Conservation (phyloP, 768 basidiomycete genomes). For the Suillus variegatus region DNA sequence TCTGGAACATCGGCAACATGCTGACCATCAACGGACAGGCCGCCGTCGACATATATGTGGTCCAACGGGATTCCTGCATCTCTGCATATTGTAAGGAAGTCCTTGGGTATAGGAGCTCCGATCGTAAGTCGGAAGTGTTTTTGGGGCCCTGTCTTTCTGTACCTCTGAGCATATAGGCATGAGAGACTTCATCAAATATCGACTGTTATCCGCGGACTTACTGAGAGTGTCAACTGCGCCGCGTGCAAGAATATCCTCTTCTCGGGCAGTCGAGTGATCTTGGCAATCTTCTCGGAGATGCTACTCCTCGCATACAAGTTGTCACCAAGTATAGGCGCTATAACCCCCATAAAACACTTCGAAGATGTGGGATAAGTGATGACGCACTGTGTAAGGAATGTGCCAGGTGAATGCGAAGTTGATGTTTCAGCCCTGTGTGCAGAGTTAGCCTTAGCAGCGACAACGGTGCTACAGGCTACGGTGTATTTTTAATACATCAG, state of each 20-base stretch:
- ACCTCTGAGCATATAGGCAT: conserved; percentile 43
- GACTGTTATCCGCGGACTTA: conserved; percentile 30
- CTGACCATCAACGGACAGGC: conserved; percentile 47
- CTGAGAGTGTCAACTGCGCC: conserved; percentile 55
- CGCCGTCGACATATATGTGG: conserved; percentile 40
- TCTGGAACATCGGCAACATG: conserved; percentile 38
- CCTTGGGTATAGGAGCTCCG: conserved; percentile 56
- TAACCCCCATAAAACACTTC: conserved; percentile 3
- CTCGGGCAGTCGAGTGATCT: conserved; percentile 35
- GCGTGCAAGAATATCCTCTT: conserved; percentile 65
- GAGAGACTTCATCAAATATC: conserved; percentile 4
- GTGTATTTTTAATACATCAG: conserved; percentile 27
- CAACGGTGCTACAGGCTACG: conserved; percentile 45
- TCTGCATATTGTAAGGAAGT: conserved; percentile 54
- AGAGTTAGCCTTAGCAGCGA: conserved; percentile 58
- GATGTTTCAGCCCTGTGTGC: conserved; percentile 68
- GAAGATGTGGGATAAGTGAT: conserved; percentile 4
- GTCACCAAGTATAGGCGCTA: conserved; percentile 73
- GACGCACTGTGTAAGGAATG: conserved; percentile 47
- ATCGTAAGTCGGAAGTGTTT: conserved; percentile 55
- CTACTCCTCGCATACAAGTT: conserved; percentile 44
- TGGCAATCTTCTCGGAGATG: conserved; percentile 32
- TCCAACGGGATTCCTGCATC: conserved; percentile 46
- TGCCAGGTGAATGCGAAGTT: conserved; percentile 67
- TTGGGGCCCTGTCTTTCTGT: conserved; percentile 40